These are phyloP conservation scores for Penicillium corylophilum DNA, from an alignment of 2,329 filamentous ascomycete genomes.

Conservation along the genomic window DNA sequence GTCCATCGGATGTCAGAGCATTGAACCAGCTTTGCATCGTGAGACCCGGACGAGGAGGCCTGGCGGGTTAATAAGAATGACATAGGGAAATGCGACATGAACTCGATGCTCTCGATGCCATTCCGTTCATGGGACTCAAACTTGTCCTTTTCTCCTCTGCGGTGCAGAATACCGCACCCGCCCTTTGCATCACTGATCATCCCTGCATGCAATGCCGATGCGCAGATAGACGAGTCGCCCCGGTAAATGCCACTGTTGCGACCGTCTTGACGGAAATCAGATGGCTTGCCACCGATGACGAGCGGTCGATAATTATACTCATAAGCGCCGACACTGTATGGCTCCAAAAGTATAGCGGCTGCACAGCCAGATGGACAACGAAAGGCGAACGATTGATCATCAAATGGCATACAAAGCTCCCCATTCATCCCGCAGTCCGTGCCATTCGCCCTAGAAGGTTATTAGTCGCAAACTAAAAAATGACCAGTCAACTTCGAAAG, in stretches of 20 bases:
- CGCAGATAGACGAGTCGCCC: conserved; percentile 62
- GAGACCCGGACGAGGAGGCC: conserved; percentile 23
- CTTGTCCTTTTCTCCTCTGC: conserved; percentile 51
- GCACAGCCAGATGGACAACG: conserved; percentile 59
- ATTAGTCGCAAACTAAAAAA: conserved; percentile 1
- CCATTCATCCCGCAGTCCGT: conserved; percentile 57
- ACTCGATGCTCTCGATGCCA: conserved; percentile 54
- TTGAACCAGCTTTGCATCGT: conserved; percentile 28
- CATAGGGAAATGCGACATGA: conserved; percentile 58
- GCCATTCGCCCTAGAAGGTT: conserved; percentile 30
- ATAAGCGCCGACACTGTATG: conserved; percentile 57
- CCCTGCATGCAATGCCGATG: conserved; percentile 60
- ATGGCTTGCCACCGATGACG: conserved; percentile 54
- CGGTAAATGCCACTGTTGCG: conserved; percentile 53
- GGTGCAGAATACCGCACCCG: conserved; percentile 56
- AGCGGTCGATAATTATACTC: conserved; percentile 55
- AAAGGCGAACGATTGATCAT: conserved; percentile 55
- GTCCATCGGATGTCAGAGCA: conserved; percentile 61
- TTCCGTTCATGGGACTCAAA: conserved; percentile 50
- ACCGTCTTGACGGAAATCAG: conserved; percentile 32
- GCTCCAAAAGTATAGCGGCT: conserved; percentile 52
- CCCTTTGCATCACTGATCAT: conserved; percentile 55
- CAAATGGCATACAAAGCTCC: conserved; percentile 57
- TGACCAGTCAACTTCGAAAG: neutral
- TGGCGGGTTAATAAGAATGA: conserved; percentile 43